Evolutionary conservation across 2,329 filamentous ascomycete species (phyloP), one percentile per base, ranked within the genome.

Genomic region (Fusarium sp.): DNA sequence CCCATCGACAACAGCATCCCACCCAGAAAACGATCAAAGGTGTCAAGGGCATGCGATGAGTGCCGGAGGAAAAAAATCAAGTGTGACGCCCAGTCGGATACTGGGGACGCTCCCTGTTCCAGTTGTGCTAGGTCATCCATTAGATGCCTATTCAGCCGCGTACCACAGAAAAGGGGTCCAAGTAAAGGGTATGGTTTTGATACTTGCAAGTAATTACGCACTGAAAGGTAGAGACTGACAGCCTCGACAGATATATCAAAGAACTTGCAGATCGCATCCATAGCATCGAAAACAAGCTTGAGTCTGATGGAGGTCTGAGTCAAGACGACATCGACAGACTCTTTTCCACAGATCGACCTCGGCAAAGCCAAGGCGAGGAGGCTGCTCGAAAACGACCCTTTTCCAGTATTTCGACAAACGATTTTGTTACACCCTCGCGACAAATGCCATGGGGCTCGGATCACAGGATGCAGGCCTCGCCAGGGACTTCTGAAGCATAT

Each of bases 61-160:
- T 97, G 94, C 79, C 88, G 94, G 46, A 89, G 94, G 61, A 97
- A 97, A 82, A 97, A 95, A 84, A 94, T 97, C 66, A 93, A 94
- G 78, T 97, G 94, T 77, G 94, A 97, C 82, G 93, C 94, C 9
- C 88, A 90, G 67, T 91, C 91, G 14, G 93, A 97, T 79, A 87
- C 88, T 10, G 91, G 90, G 21, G 89, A 92, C 23, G 89, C 91
- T 65, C 91, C 92, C 10, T 97, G 94, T 78, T 93, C 92, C 6
- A 95, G 94, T 77, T 97, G 94, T 80, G 90, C 91, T 60, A 89
- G 94, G 59, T 91, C 93, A 12, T 88, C 89, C n/a, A 88, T 91
- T n/a, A 85, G 86, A 27, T 97, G 94, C 82, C 87, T 94, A 25
- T 97, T 97, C 79, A 97, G 93, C 80, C 89, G 94, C 56, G 91